These are phyloP conservation scores for Microthlaspi erraticum DNA, from an alignment of 345 rosid species.

Conservation along the genomic window DNA sequence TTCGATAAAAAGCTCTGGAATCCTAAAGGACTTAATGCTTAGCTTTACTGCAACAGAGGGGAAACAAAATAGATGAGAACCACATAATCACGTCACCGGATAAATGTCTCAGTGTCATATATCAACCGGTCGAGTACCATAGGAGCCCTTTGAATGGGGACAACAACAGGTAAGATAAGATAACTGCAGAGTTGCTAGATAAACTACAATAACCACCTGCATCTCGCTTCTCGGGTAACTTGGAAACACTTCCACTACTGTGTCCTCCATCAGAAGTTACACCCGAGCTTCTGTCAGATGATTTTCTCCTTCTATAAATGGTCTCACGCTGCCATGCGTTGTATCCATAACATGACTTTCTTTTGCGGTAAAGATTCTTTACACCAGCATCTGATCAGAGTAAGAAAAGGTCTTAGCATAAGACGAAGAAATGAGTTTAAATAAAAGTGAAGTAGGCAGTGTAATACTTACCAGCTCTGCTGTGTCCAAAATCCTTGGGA, in stretches of 20 bases:
- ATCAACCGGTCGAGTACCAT: conserved; percentile 52
- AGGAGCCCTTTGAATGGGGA: conserved; percentile 61
- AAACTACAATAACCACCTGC: conserved; percentile 40
- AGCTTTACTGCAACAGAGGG: conserved; percentile 76
- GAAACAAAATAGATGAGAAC: conserved; percentile 39
- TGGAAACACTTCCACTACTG: conserved; percentile 84
- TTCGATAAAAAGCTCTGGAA: conserved; percentile 91
- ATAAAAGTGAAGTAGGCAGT: conserved; percentile 1
- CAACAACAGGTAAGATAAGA: conserved; percentile 26
- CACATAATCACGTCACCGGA: conserved; percentile 15
- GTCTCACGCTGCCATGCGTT: conserved; percentile 54
- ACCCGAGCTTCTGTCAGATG: conserved; percentile 58
- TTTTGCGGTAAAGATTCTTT: conserved; percentile 61
- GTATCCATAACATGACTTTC: conserved; percentile 58
- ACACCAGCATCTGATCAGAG: conserved; percentile 53
- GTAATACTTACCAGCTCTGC: conserved; percentile 67
- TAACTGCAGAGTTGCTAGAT: conserved; percentile 6
- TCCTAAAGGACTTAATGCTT: conserved; percentile 88
- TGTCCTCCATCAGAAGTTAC: conserved; percentile 77
- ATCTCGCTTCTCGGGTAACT: conserved; percentile 61
- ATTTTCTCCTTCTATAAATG: conserved; percentile 68
- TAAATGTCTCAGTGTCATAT: conserved; percentile 12
- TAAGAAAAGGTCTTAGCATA: neutral
- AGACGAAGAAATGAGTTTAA: conserved; percentile 7
- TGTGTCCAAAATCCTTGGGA: conserved; percentile 66